These are phyloP conservation scores for Vitis cinerea DNA, from an alignment of 164 flowering plant genomes.

Conservation along the genomic window DNA sequence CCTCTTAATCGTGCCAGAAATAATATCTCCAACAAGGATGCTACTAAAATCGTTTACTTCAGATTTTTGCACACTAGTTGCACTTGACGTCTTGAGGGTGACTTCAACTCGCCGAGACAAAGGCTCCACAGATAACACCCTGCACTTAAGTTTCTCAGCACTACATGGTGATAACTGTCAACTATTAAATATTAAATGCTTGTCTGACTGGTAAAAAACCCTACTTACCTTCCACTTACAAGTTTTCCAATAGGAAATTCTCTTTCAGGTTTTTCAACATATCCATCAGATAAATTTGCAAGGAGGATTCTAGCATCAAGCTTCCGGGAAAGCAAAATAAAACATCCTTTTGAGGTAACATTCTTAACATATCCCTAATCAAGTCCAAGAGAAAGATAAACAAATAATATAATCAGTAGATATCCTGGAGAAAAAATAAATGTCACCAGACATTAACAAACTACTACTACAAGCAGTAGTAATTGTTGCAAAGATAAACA, in stretches of 20 bases:
- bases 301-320: constrained; percentile 85
- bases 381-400: constrained; percentile 2
- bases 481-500: background rate
- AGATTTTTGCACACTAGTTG: constrained; percentile 29
- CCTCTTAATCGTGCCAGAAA: constrained; percentile 72
- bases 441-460: too few relatives aligned
- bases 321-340: constrained; percentile 81
- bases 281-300: constrained; percentile 81
- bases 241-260: constrained; percentile 88
- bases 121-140: constrained; percentile 88
- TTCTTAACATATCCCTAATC: constrained; percentile 87
- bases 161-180: background rate
- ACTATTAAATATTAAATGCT: too few relatives aligned
- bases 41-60: constrained; percentile 36
- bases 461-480: too few relatives aligned
- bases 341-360: constrained; percentile 78
- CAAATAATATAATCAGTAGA: background rate
- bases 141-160: constrained; percentile 34
- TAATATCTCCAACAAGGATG: constrained; percentile 60
- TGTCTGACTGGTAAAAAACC: background rate
- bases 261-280: constrained; percentile 57
- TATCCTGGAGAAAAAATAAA: background rate
- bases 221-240: constrained; percentile 66
- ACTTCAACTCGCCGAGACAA: constrained; percentile 81
- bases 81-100: constrained; percentile 49